A percentile compares a stretch with the other conserved stretches of the same genome.
These are phyloP conservation scores for Plantago elongata DNA, from an alignment of 257 asterid genomes.

Conservation along the genomic window DNA sequence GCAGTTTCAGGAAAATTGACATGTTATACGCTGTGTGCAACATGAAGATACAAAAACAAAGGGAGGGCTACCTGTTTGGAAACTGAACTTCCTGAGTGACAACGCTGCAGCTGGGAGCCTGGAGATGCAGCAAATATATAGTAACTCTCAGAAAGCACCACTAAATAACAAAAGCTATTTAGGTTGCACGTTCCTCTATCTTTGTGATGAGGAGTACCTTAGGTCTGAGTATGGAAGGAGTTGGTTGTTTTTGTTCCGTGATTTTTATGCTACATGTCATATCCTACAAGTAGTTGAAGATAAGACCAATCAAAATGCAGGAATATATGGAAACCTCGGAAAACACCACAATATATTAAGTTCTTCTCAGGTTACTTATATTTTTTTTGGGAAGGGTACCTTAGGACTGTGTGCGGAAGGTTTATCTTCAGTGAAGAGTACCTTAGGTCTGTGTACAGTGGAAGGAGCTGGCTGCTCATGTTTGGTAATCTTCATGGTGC, in stretches of 20 bases:
- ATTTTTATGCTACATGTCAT: slow-evolving; percentile 41
- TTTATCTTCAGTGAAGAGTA: slow-evolving; percentile 22
- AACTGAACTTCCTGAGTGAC: slow-evolving; percentile 35
- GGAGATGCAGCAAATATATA: slow-evolving; percentile 22
- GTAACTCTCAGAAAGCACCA: slow-evolving; percentile 14
- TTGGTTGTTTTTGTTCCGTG: slow-evolving; percentile 32
- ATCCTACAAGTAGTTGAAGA: slow-evolving; percentile 43
- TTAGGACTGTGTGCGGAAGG: slow-evolving; percentile 35
- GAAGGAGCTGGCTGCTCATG: slow-evolving; percentile 36
- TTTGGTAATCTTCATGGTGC: slow-evolving; percentile 36
- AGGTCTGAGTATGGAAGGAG: slow-evolving; percentile 31
- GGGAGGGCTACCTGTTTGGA: slow-evolving; percentile 37
- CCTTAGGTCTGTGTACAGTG: slow-evolving; percentile 32
- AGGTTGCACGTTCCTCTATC: slow-evolving; percentile 14
- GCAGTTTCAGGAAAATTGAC: background rate
- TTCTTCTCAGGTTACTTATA: slow-evolving; percentile 17
- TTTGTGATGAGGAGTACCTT: slow-evolving; percentile 34
- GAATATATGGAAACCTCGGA: slow-evolving; percentile 17
- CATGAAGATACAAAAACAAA: slow-evolving; percentile 13
- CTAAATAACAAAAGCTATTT: slow-evolving; percentile 23
- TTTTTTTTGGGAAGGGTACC: slow-evolving; percentile 29
- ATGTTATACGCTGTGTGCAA: slow-evolving; percentile 8
- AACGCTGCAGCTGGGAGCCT: slow-evolving; percentile 43
- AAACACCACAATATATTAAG: slow-evolving; percentile 19
- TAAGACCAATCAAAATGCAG: slow-evolving; percentile 21